Conservation (phyloP, 192 early-diverging fungal species). For the Rhizoclosmatium globosum region DNA sequence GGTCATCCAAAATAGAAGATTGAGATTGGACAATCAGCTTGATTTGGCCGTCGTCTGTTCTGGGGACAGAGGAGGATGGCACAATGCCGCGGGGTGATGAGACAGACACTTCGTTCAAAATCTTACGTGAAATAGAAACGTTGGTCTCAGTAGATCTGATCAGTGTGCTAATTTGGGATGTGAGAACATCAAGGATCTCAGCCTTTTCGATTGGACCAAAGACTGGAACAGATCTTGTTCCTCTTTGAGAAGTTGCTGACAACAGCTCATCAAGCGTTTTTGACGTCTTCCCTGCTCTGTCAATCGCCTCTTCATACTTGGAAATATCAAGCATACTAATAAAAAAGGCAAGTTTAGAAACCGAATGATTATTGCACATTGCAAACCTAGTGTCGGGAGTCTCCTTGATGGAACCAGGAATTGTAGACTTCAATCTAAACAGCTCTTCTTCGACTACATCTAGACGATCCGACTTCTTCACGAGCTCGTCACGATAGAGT, state of each 20-base stretch:
- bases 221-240: neutral
- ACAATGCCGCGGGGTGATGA: neutral
- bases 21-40: conserved; percentile 36
- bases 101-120: conserved; percentile 33
- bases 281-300: conserved; percentile 32
- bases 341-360: neutral
- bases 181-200: conserved; percentile 29
- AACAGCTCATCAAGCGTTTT: conserved; percentile 37
- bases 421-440: conserved; percentile 19
- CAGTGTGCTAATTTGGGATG: conserved; percentile 31
- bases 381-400: conserved; percentile 35
- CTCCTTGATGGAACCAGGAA: neutral
- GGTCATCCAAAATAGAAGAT: conserved; percentile 33
- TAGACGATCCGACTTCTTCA: conserved; percentile 33
- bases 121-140: conserved; percentile 34
- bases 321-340: conserved; percentile 39
- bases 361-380: neutral
- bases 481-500: conserved; percentile 43
- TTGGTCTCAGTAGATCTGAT: conserved; percentile 36
- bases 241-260: neutral
- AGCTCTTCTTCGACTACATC: conserved; percentile 36
- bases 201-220: conserved; percentile 15
- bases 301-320: conserved; percentile 33
- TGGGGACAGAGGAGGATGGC: neutral
- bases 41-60: conserved; percentile 25